Evolutionary conservation across 129 eudicot species (phyloP).

Genomic region (Tanacetum coccineum): DNA sequence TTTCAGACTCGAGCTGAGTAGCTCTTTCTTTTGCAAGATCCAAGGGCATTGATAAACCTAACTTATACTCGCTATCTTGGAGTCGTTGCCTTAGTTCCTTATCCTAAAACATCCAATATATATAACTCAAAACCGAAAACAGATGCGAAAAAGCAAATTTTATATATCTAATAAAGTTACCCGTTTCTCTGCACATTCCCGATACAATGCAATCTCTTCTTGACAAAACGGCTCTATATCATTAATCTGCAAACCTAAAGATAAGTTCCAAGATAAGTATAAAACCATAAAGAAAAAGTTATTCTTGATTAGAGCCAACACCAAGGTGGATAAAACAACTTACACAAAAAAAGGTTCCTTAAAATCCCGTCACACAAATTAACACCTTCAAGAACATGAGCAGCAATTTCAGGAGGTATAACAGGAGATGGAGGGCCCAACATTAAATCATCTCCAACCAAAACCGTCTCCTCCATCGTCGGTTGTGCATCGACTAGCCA

Average conservation of each 20-base stretch:
- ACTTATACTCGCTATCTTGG: constrained; percentile 86
- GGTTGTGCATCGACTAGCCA: constrained; percentile 82
- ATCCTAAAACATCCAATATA: constrained; percentile 45
- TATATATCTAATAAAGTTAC: constrained; percentile 24
- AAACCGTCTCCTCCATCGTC: constrained; percentile 87
- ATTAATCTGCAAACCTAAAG: constrained; percentile 72
- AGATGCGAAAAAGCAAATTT: neutral
- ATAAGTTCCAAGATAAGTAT: constrained; percentile 18
- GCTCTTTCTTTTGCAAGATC: constrained; percentile 78
- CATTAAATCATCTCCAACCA: constrained; percentile 98
- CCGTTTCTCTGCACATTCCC: constrained; percentile 88
- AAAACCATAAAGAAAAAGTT: neutral
- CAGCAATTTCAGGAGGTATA: constrained; percentile 94
- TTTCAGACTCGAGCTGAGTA: constrained; percentile 84
- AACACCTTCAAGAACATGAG: constrained; percentile 95
- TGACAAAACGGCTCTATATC: constrained; percentile 96
- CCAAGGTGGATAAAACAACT: constrained; percentile 42
- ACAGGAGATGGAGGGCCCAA: constrained; percentile 89
- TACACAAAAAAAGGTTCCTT: constrained; percentile 83
- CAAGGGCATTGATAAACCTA: constrained; percentile 94
- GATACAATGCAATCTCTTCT: constrained; percentile 86
- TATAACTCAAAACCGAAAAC: neutral
- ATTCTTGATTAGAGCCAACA: constrained; percentile 3
- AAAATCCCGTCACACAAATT: constrained; percentile 82
- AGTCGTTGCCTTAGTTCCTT: constrained; percentile 78